Conservation (phyloP, 495 filamentous ascomycete species). For the Chaetomidium leptoderma region DNA sequence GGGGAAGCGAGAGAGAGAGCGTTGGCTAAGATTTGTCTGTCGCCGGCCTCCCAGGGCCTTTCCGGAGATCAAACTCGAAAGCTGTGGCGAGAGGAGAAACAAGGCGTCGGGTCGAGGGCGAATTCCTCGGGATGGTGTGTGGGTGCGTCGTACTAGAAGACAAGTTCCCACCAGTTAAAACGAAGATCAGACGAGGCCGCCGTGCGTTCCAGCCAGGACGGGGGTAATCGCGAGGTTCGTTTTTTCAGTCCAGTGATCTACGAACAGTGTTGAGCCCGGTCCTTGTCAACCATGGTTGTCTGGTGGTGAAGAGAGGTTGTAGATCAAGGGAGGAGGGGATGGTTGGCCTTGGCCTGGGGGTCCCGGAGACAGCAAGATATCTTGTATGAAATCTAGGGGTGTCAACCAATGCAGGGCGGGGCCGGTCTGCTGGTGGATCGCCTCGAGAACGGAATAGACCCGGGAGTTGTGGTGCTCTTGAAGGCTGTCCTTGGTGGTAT, state of each 20-base stretch:
- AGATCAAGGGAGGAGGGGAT: slow-evolving; percentile 11
- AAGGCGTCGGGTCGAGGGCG: slow-evolving; percentile 18
- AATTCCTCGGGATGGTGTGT: slow-evolving; percentile 19
- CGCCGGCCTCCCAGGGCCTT: neutral
- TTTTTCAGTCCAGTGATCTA: slow-evolving; percentile 19
- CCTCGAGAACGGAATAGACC: slow-evolving; percentile 34
- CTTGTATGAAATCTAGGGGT: slow-evolving; percentile 30
- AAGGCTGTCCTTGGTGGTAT: slow-evolving; percentile 43
- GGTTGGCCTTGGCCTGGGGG: slow-evolving; percentile 18
- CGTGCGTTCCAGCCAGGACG: slow-evolving; percentile 13
- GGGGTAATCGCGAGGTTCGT: slow-evolving; percentile 13
- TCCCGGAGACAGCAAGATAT: slow-evolving; percentile 29
- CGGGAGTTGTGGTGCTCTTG: slow-evolving; percentile 42
- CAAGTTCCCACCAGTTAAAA: slow-evolving; percentile 29
- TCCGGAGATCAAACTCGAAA: slow-evolving; percentile 30
- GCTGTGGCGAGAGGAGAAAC: slow-evolving; percentile 10
- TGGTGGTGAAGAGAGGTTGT: slow-evolving; percentile 2
- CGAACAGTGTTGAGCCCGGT: slow-evolving; percentile 13
- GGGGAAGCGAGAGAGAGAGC: neutral
- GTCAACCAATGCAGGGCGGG: slow-evolving; percentile 33
- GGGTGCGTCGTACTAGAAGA: slow-evolving; percentile 29
- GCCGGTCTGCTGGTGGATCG: slow-evolving; percentile 29
- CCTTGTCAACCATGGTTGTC: slow-evolving; percentile 16
- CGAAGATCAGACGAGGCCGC: slow-evolving; percentile 31
- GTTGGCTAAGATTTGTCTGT: neutral